These are phyloP conservation scores for Haberlea rhodopensis DNA, from an alignment of 257 asterid genomes.

Conservation along the genomic window DNA sequence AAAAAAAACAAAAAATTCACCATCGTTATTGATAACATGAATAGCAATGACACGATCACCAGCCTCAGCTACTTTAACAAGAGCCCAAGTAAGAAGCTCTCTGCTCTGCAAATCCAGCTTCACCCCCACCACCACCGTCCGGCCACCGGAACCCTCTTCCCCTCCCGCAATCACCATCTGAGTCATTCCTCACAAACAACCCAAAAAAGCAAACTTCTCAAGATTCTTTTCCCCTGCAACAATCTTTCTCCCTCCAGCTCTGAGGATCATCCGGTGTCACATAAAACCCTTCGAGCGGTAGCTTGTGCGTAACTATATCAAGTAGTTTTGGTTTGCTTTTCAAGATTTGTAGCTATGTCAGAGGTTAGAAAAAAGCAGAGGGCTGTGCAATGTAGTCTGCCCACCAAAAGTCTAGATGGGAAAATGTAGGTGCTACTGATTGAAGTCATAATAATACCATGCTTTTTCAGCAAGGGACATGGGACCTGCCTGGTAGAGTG, in stretches of 20 bases:
- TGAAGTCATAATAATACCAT: constrained; percentile 28
- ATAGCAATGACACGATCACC: constrained; percentile 94
- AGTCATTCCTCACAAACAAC: constrained; percentile 18
- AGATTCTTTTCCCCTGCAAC: constrained; percentile 1
- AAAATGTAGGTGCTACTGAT: constrained; percentile 24
- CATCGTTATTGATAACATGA: constrained; percentile 74
- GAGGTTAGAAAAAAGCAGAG: constrained; percentile 27
- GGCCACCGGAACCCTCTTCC: constrained; percentile 39
- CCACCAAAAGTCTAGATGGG: constrained; percentile 31
- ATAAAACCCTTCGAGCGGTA: constrained; percentile 19
- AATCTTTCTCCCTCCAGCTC: constrained; percentile 1
- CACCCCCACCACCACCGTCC: constrained; percentile 84
- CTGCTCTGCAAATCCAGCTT: constrained; percentile 71
- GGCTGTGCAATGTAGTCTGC: constrained; percentile 12
- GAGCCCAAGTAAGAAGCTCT: constrained; percentile 94
- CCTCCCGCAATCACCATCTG: constrained; percentile 45
- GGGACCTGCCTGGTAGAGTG: constrained; percentile 28
- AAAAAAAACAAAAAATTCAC: constrained; percentile 24
- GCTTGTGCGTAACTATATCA: constrained; percentile 28
- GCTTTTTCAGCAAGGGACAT: constrained; percentile 25
- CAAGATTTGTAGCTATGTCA: constrained; percentile 27
- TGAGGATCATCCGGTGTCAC: constrained; percentile 10
- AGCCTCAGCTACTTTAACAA: constrained; percentile 83
- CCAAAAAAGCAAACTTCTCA: constrained; percentile 2
- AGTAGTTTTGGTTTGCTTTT: constrained; percentile 30